Conservation (phyloP, 257 asterid species). For the Solanum acaule region DNA sequence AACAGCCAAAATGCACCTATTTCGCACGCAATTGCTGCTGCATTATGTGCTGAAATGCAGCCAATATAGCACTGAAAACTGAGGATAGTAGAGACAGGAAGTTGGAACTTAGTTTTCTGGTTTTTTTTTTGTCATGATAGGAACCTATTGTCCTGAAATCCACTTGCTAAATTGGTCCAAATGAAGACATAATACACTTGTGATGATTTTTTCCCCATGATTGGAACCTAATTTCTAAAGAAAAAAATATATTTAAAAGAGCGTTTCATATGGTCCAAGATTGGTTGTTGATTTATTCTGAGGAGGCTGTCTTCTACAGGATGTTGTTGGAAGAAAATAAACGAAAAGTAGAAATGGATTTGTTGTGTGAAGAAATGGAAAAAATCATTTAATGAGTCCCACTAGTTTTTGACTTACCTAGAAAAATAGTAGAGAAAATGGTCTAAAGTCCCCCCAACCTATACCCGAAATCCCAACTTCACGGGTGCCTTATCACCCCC, state of each 20-base stretch:
- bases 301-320: background rate
- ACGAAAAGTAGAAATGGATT: too few species aligned
- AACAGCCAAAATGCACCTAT: background rate
- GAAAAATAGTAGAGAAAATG: too few species aligned
- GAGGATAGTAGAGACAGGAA: background rate
- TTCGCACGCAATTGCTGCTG: background rate
- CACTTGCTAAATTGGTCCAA: background rate
- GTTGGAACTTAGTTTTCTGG: background rate
- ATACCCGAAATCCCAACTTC: too few species aligned
- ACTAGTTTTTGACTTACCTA: too few species aligned
- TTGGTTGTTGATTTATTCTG: background rate
- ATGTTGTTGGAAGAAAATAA: too few species aligned
- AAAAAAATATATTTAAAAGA: background rate
- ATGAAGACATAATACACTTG: too few species aligned
- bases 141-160: background rate
- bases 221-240: background rate
- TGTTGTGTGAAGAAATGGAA: too few species aligned
- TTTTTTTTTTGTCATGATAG: too few species aligned
- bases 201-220: background rate
- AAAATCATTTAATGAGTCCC: too few species aligned
- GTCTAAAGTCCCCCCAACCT: too few species aligned
- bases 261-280: background rate
- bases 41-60: background rate
- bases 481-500: too few species aligned
- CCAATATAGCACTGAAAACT: background rate